Evolutionary conservation across 805 yeast genomes (phyloP).

Genomic region (Yamadazyma insecticola): DNA sequence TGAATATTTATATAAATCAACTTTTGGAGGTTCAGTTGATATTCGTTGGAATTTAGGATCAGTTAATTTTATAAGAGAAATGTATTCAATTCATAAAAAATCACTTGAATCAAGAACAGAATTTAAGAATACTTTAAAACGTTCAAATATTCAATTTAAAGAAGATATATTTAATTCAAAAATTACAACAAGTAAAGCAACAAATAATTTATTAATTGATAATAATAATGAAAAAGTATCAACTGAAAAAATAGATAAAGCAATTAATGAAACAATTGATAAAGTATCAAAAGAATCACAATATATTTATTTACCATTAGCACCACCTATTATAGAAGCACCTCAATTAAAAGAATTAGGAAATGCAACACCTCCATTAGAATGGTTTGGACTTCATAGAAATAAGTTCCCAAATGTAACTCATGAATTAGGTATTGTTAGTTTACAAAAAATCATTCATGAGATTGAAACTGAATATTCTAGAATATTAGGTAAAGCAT

Average conservation of each 20-base stretch:
- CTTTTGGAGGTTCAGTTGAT: slow-evolving; percentile 87
- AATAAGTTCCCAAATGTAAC: slow-evolving; percentile 80
- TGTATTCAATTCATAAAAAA: slow-evolving; percentile 83
- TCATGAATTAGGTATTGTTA: slow-evolving; percentile 72
- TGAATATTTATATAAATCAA: slow-evolving; percentile 63
- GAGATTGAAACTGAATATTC: slow-evolving; percentile 58
- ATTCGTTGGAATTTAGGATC: slow-evolving; percentile 94
- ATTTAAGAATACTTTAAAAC: slow-evolving; percentile 31
- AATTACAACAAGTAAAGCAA: neutral
- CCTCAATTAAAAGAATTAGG: slow-evolving; percentile 91
- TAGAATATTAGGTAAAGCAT: slow-evolving; percentile 43
- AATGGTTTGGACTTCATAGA: slow-evolving; percentile 95
- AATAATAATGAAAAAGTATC: slow-evolving; percentile 14
- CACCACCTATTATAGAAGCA: slow-evolving; percentile 78
- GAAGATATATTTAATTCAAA: slow-evolving; percentile 8
- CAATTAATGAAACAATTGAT: slow-evolving; percentile 32
- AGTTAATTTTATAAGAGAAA: slow-evolving; percentile 81
- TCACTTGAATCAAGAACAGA: slow-evolving; percentile 59
- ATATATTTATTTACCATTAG: slow-evolving; percentile 58
- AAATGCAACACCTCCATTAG: slow-evolving; percentile 95
- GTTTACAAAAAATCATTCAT: slow-evolving; percentile 67
- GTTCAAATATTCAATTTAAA: slow-evolving; percentile 12
- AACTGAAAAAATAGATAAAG: slow-evolving; percentile 28
- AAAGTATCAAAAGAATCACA: slow-evolving; percentile 33
- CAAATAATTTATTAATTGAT: slow-evolving; percentile 1